Evolutionary conservation across 2,329 filamentous ascomycete genomes (phyloP).

Genomic region (Fusarium sp.): DNA sequence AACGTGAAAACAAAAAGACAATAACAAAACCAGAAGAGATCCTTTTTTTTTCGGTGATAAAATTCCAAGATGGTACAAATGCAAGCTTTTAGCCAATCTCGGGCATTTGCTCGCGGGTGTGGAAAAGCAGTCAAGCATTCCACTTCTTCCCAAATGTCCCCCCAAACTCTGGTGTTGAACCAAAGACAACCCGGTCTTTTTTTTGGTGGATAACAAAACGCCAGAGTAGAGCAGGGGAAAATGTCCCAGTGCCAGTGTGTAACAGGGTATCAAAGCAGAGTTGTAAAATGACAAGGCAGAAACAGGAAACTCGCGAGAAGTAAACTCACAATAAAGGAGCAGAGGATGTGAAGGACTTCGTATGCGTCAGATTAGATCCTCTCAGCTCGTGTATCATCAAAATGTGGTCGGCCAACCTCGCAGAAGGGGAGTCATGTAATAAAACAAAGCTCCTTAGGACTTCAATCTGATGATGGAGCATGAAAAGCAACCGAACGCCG

Average conservation of each 20-base stretch:
- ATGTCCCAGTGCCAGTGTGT: constrained; percentile 37
- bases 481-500: constrained; percentile 55
- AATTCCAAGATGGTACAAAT: constrained; percentile 41
- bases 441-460: constrained; percentile 59
- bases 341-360: constrained; percentile 46
- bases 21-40: constrained; percentile 32
- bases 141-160: constrained; percentile 36
- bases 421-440: constrained; percentile 62
- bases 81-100: constrained; percentile 38
- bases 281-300: constrained; percentile 39
- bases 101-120: constrained; percentile 41
- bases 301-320: constrained; percentile 33
- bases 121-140: constrained; percentile 41
- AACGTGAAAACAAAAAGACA: constrained; percentile 40
- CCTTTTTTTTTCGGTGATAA: constrained; percentile 38
- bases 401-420: constrained; percentile 64
- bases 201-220: constrained; percentile 35
- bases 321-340: constrained; percentile 49
- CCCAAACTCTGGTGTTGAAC: constrained; percentile 32
- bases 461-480: constrained; percentile 66
- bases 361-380: constrained; percentile 53
- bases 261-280: constrained; percentile 47
- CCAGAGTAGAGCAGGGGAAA: constrained; percentile 40
- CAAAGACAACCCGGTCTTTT: constrained; percentile 35
- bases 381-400: constrained; percentile 60